Evolutionary conservation across 2,329 filamentous ascomycete genomes (phyloP).

Genomic region (Xylariaceae sp.): DNA sequence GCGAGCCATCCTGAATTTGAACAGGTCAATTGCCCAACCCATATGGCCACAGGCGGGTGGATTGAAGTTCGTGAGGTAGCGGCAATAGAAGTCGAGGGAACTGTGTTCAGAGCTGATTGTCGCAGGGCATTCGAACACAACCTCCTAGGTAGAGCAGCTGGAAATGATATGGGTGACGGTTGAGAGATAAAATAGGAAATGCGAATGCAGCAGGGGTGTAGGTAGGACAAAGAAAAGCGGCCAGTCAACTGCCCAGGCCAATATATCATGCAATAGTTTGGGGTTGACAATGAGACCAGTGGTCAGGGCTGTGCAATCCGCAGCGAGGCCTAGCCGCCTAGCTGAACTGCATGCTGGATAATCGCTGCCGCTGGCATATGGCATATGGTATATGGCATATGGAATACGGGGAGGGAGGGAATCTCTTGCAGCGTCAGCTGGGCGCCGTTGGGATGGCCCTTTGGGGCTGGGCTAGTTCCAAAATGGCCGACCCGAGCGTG

Average conservation of each 20-base stretch:
- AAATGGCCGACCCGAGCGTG: slow-evolving; percentile 13
- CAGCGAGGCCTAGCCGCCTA: not conserved
- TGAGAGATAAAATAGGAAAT: slow-evolving; percentile 2
- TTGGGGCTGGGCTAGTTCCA: slow-evolving; percentile 1
- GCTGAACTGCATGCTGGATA: slow-evolving; percentile 11
- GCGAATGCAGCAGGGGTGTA: not conserved
- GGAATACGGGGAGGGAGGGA: slow-evolving; percentile 1
- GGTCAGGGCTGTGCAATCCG: slow-evolving; percentile 2
- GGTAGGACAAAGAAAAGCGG: slow-evolving; percentile 12
- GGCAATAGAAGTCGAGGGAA: not conserved
- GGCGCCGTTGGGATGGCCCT: not conserved
- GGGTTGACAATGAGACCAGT: not conserved
- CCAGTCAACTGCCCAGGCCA: slow-evolving; percentile 10
- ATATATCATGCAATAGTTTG: slow-evolving; percentile 17
- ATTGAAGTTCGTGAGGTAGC: not conserved
- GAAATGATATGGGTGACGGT: not conserved
- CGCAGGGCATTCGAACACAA: not conserved
- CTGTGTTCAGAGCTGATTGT: not conserved
- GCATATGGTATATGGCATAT: not conserved
- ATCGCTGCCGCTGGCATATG: not conserved
- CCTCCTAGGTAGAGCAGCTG: not conserved
- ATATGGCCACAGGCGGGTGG: not conserved
- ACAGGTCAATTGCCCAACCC: not conserved
- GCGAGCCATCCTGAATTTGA: slow-evolving; percentile 16
- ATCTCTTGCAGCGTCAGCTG: slow-evolving; percentile 7